phyloP scores from a whole-genome alignment of 2,329 filamentous ascomycete genomes.

The Trichoderma sp. region DNA sequence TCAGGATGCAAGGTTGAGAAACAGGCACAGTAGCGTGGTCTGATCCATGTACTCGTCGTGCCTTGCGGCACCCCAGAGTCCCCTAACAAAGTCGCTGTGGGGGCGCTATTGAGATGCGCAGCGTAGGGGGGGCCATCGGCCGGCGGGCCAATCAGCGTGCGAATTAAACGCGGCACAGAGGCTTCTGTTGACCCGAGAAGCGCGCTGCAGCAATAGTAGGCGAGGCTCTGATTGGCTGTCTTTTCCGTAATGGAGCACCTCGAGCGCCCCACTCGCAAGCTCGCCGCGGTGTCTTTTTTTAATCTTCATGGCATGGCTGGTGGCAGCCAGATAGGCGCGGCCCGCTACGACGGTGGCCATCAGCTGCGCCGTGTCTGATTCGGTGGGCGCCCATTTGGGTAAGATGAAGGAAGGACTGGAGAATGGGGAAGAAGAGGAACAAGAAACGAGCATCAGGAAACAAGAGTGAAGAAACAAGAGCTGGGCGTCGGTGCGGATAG shows the following conservation, averaged over 20 bases:
- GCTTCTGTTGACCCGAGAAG: conserved; percentile 24
- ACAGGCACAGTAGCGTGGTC: conserved; percentile 24
- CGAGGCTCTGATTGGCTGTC: not conserved
- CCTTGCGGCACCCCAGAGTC: conserved; percentile 24
- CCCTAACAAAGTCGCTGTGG: conserved; percentile 20
- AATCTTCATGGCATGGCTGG: conserved; percentile 14
- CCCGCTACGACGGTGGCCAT: conserved; percentile 20
- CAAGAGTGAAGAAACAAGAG: not conserved
- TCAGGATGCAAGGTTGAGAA: conserved; percentile 23
- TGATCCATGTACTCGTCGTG: conserved; percentile 22
- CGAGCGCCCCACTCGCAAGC: conserved; percentile 1
- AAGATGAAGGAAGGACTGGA: not conserved
- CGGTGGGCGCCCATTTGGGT: not conserved
- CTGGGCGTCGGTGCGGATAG: not conserved
- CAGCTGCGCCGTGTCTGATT: conserved; percentile 10
- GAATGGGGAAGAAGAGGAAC: not conserved
- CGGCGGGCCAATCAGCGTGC: conserved; percentile 5
- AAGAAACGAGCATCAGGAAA: not conserved
- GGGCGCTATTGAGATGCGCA: conserved; percentile 4
- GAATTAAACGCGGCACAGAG: conserved; percentile 23
- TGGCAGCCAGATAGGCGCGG: conserved; percentile 29
- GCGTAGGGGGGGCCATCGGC: not conserved
- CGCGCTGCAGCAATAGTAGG: conserved; percentile 22
- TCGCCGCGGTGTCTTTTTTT: conserved; percentile 9
- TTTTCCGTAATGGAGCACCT: not conserved